Conservation (phyloP, 257 asterid species). For the Forsythia suspensa region DNA sequence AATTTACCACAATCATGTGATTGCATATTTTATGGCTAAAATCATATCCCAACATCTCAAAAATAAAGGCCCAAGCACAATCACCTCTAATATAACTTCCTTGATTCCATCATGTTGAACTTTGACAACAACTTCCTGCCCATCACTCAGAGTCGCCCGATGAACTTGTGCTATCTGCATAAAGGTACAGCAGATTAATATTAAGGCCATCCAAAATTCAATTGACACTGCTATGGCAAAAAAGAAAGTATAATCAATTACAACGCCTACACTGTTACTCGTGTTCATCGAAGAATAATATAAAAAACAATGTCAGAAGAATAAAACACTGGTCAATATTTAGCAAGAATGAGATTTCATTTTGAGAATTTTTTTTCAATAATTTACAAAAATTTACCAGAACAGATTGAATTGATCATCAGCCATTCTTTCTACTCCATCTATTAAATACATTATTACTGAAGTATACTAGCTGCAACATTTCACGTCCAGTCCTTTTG, state of each 20-base stretch:
- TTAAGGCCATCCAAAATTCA: slow-evolving; percentile 19
- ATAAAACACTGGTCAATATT: slow-evolving; percentile 6
- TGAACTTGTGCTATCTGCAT: slow-evolving; percentile 98
- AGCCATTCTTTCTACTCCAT: not conserved
- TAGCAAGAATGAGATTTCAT: slow-evolving; percentile 2
- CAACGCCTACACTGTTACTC: not conserved
- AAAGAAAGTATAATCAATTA: not conserved
- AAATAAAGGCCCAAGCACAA: slow-evolving; percentile 7
- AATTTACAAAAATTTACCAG: not conserved
- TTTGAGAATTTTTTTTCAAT: not conserved
- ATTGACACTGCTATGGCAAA: not conserved
- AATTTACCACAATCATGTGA: slow-evolving; percentile 18
- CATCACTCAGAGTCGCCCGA: slow-evolving; percentile 82
- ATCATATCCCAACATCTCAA: slow-evolving; percentile 18
- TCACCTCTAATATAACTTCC: slow-evolving; percentile 84
- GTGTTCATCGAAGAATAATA: not conserved
- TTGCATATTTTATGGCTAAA: slow-evolving; percentile 6
- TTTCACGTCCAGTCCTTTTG: not conserved
- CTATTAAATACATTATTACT: not conserved
- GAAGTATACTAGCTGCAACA: not conserved
- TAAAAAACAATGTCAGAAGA: slow-evolving; percentile 14
- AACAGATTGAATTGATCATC: slow-evolving; percentile 10
- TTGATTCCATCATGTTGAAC: slow-evolving; percentile 93
- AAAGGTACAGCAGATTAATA: slow-evolving; percentile 15
- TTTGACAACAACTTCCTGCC: slow-evolving; percentile 88